Evolutionary conservation across 2,329 filamentous ascomycete genomes (phyloP).

Genomic region (Aspergillus pseudotamarii): DNA sequence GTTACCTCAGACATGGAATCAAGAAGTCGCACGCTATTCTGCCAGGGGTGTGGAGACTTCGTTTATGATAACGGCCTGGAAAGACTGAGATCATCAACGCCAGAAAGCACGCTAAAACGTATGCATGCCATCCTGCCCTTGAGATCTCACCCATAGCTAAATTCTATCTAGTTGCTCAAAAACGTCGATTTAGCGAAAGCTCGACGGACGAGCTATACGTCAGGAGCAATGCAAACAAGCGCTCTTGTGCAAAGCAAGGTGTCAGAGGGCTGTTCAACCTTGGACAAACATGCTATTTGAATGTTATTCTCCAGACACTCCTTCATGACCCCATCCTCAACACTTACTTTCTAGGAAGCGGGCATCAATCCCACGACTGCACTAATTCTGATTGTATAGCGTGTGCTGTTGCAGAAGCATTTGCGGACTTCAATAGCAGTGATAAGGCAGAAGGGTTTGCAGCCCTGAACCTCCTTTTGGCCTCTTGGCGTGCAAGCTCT

Average conservation of each 20-base stretch:
- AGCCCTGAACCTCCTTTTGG: slow-evolving; percentile 83
- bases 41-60: slow-evolving; percentile 44
- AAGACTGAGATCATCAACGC: slow-evolving; percentile 31
- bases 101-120: slow-evolving; percentile 26
- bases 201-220: slow-evolving; percentile 76
- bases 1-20: slow-evolving; percentile 42
- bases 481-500: slow-evolving; percentile 82
- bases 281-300: slow-evolving; percentile 98
- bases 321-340: slow-evolving; percentile 90
- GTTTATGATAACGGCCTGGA: slow-evolving; percentile 47
- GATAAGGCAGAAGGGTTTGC: slow-evolving; percentile 82
- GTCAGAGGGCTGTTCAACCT: slow-evolving; percentile 94
- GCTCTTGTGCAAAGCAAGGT: slow-evolving; percentile 83
- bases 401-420: slow-evolving; percentile 65
- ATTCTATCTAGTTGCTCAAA: slow-evolving; percentile 29
- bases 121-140: slow-evolving; percentile 1
- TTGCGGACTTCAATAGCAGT: slow-evolving; percentile 64
- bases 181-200: slow-evolving; percentile 40
- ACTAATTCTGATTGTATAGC: slow-evolving; percentile 59
- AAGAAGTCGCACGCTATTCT: slow-evolving; percentile 42
- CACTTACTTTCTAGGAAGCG: slow-evolving; percentile 89
- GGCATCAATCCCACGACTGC: slow-evolving; percentile 80
- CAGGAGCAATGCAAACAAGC: slow-evolving; percentile 73
- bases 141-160: slow-evolving; percentile 7
- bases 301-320: slow-evolving; percentile 89